Base-by-base conservation (phyloP, 2,329 filamentous ascomycete species). In the Fusarium liriodendri region DNA sequence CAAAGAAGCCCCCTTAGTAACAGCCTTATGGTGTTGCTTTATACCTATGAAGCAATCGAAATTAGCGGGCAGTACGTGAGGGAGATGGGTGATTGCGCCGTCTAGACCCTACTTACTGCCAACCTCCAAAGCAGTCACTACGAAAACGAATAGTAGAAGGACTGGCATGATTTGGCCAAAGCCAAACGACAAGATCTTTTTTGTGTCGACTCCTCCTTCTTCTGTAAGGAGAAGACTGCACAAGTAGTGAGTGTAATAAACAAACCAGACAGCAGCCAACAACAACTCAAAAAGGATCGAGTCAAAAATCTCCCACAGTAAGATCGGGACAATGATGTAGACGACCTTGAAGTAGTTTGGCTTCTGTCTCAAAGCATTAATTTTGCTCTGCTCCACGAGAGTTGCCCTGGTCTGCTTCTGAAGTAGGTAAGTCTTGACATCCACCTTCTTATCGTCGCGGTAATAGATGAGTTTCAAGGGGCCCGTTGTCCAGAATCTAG, bases 91-190 rank as follows among this genome's bases (percentile, higher is more conserved):
- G 33, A 6, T 35, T 14, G 33, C 14, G 33, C 7, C 32, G 33
- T 13, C 14, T 6, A 35, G 33, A 35, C 33, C 14, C 35, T n/a
- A 68, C 68, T 66, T 45, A 72, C 72, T 69, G 27, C 71, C 62
- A 27, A 74, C 55, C 45, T 71, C 71, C 18, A 71, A 13, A 29
- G 64, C 64, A 29, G 71, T 74, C 33, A 68, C 37, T 10, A 37
- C 62, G 54, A 71, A 64, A 11, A 71, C 67, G 11, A 71, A 16
- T 1, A 74, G 47, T 11, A 74, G 38, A 35, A 73, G 63, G 32
- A 74, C 71, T 18, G 71, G 71, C 71, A 73, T 59, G 25, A 74
- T 74, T 35, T 73, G 38, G 8, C 29, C 40, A 7, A 68, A n/a
- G 38, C 58, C 38, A 65, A 69, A 20, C 32, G 58, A 7, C 35